These are phyloP conservation scores for Cytidiella melzeri DNA, from an alignment of 768 basidiomycete genomes.

Conservation along the genomic window DNA sequence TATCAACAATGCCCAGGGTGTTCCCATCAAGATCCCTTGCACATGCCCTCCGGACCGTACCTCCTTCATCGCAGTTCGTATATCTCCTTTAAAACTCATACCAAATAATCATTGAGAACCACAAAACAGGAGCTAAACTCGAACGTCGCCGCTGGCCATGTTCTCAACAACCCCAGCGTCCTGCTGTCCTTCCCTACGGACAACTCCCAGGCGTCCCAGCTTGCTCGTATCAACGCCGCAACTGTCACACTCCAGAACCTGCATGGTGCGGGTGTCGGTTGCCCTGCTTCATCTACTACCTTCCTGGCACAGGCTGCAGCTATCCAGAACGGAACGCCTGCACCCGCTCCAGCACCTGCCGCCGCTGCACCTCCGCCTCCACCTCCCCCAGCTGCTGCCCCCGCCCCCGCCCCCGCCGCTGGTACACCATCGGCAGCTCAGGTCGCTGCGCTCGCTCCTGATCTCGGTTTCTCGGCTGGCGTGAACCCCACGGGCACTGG, in stretches of 20 bases:
- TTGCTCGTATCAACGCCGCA: conserved; percentile 45
- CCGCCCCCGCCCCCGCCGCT: conserved; percentile 2
- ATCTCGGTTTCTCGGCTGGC: conserved; percentile 51
- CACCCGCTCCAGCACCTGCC: conserved; percentile 4
- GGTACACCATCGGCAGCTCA: conserved; percentile 4
- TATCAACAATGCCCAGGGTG: conserved; percentile 22
- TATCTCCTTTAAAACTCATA: too few relatives aligned
- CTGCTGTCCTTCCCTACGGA: conserved; percentile 39
- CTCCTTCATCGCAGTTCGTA: conserved; percentile 27
- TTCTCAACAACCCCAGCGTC: conserved; percentile 27
- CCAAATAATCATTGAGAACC: background rate
- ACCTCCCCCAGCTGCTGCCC: background rate
- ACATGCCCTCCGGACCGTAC: conserved; percentile 32
- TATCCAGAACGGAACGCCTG: conserved; percentile 16
- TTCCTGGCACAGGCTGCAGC: conserved; percentile 27
- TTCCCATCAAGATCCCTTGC: conserved; percentile 36
- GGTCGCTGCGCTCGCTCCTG: conserved; percentile 43
- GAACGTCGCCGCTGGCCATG: conserved; percentile 26
- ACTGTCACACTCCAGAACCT: conserved; percentile 68
- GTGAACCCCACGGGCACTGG: conserved; percentile 63
- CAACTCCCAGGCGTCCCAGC: conserved; percentile 31
- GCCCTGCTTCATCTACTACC: conserved; percentile 59
- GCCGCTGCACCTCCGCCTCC: conserved; percentile 5
- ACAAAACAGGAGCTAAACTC: conserved; percentile 14
- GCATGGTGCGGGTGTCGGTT: conserved; percentile 58